phyloP scores from a whole-genome alignment of 78 protist genomes.

The Tieghemostelium lacteum region DNA sequence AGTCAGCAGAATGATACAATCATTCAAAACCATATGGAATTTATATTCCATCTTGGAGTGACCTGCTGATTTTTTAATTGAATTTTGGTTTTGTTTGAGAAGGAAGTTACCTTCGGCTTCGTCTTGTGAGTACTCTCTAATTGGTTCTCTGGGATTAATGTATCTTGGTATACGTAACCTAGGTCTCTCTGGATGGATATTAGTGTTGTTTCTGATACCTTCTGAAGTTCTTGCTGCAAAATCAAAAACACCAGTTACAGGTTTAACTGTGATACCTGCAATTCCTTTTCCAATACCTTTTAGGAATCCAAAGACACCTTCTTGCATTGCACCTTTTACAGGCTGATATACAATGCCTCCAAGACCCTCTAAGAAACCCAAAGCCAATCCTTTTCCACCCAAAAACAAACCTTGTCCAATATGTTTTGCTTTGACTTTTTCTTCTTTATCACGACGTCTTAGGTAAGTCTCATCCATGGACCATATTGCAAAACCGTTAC shows the following conservation, averaged over 20 bases:
- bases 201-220: conserved; percentile 85
- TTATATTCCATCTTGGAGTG: conserved; percentile 36
- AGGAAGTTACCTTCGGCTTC: conserved; percentile 71
- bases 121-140: conserved; percentile 34
- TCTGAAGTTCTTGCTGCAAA: conserved; percentile 79
- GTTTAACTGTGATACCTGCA: conserved; percentile 83
- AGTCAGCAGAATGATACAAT: conserved; percentile 45
- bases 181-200: conserved; percentile 57
- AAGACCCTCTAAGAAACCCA: conserved; percentile 69
- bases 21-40: conserved; percentile 49
- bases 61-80: conserved; percentile 19
- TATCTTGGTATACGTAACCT: conserved; percentile 43
- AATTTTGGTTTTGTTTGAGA: not conserved
- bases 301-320: conserved; percentile 77
- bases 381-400: conserved; percentile 48
- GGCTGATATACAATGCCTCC: conserved; percentile 82
- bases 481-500: conserved; percentile 75
- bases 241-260: conserved; percentile 88
- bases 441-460: conserved; percentile 55
- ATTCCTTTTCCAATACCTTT: conserved; percentile 90
- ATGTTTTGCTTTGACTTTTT: conserved; percentile 56
- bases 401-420: conserved; percentile 55
- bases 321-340: conserved; percentile 82
- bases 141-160: conserved; percentile 70
- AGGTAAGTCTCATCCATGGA: conserved; percentile 65